A percentile compares a stretch with the other conserved stretches of the same genome.
These are phyloP conservation scores for Pterocarpus macrocarpus DNA, from an alignment of 306 rosid species.

Conservation along the genomic window DNA sequence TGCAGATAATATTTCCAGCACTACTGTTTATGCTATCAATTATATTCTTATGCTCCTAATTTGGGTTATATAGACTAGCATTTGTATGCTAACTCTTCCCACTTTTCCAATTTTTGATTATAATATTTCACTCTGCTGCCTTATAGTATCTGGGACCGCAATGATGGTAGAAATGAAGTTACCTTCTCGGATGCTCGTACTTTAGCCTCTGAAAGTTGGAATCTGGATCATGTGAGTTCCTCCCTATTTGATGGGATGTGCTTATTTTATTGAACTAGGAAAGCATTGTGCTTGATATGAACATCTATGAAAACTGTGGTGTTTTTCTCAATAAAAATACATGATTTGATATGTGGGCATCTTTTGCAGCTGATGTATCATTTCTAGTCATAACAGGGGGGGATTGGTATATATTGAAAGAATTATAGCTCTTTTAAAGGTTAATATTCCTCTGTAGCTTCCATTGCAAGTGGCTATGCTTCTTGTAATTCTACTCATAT, in stretches of 20 bases:
- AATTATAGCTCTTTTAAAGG: neutral
- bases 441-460: constrained; percentile 11
- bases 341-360: neutral
- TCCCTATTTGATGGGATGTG: constrained; percentile 35
- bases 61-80: constrained; percentile 36
- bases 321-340: neutral
- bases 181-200: constrained; percentile 80
- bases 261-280: constrained; percentile 18
- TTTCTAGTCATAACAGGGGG: neutral
- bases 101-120: constrained; percentile 18
- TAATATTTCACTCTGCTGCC: constrained; percentile 30
- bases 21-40: constrained; percentile 6
- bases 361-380: constrained; percentile 7
- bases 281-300: neutral
- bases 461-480: constrained; percentile 33
- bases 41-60: constrained; percentile 18
- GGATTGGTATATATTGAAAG: neutral
- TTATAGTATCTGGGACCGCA: constrained; percentile 88
- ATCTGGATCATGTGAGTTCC: constrained; percentile 68
- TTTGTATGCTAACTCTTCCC: constrained; percentile 22
- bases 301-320: constrained; percentile 5
- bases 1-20: neutral
- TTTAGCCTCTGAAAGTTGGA: constrained; percentile 81
- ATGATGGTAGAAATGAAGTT: constrained; percentile 68
- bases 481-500: neutral